Conservation (phyloP, 2,329 filamentous ascomycete species). For the Trichoderma semiorbis region DNA sequence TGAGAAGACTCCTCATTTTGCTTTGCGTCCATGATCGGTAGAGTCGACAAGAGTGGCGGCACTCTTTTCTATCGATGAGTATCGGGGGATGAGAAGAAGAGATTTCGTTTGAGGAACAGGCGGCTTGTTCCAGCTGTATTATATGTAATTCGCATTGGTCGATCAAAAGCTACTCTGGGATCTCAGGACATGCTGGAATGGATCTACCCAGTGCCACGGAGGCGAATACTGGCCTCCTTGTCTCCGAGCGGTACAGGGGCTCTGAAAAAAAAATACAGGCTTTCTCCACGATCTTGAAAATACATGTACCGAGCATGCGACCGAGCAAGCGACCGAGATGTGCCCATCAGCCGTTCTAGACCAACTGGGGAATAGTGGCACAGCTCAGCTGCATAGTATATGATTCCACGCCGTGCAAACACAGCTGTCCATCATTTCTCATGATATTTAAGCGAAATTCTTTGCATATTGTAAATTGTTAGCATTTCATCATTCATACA, state of each 20-base stretch:
- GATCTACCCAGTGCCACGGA: background rate
- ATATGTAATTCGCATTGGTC: background rate
- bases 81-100: background rate
- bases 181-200: background rate
- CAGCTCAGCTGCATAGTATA: background rate
- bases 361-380: background rate
- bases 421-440: background rate
- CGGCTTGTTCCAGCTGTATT: background rate
- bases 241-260: background rate
- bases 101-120: background rate
- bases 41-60: background rate
- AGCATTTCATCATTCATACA: background rate
- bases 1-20: background rate
- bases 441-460: background rate
- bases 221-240: background rate
- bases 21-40: background rate
- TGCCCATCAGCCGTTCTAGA: background rate
- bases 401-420: background rate
- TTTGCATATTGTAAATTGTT: background rate
- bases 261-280: background rate
- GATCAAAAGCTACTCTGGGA: background rate
- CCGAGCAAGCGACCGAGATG: background rate
- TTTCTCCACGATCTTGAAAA: background rate
- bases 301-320: background rate
- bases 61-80: background rate